Evolutionary conservation across 495 filamentous ascomycete species (phyloP).

Genomic region (Amniculicola lignicola): DNA sequence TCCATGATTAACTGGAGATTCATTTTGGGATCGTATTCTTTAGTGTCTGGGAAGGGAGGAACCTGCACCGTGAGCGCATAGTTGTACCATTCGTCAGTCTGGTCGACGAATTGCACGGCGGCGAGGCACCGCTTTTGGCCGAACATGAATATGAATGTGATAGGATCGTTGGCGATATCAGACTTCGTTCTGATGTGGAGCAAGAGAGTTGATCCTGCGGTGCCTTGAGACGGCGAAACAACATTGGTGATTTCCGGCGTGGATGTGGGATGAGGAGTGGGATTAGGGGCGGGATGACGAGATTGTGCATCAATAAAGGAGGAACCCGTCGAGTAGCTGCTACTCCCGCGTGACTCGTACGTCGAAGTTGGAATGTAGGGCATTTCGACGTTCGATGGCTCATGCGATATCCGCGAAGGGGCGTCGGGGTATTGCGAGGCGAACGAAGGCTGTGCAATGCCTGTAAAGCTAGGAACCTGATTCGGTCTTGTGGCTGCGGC

Average conservation of each 20-base stretch:
- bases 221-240: conserved; percentile 64
- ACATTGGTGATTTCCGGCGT: conserved; percentile 58
- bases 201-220: conserved; percentile 63
- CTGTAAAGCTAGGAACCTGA: conserved; percentile 39
- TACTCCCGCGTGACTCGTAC: conserved; percentile 41
- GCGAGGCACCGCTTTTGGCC: conserved; percentile 66
- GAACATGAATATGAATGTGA: conserved; percentile 67
- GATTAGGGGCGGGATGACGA: conserved; percentile 40
- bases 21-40: conserved; percentile 62
- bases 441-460: conserved; percentile 39
- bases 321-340: conserved; percentile 53
- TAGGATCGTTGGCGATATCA: conserved; percentile 58
- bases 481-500: conserved; percentile 43
- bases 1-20: conserved; percentile 72
- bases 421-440: conserved; percentile 39
- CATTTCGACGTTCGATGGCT: conserved; percentile 32
- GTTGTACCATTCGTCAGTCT: conserved; percentile 57
- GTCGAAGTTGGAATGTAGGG: conserved; percentile 37
- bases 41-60: conserved; percentile 66
- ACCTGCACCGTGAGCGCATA: conserved; percentile 73
- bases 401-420: conserved; percentile 41
- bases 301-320: conserved; percentile 51
- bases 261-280: not conserved
- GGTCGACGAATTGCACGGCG: conserved; percentile 58
- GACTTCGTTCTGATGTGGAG: conserved; percentile 72